These are phyloP conservation scores for Daldinia bambusicola DNA, from an alignment of 495 filamentous ascomycete genomes.

Conservation along the genomic window DNA sequence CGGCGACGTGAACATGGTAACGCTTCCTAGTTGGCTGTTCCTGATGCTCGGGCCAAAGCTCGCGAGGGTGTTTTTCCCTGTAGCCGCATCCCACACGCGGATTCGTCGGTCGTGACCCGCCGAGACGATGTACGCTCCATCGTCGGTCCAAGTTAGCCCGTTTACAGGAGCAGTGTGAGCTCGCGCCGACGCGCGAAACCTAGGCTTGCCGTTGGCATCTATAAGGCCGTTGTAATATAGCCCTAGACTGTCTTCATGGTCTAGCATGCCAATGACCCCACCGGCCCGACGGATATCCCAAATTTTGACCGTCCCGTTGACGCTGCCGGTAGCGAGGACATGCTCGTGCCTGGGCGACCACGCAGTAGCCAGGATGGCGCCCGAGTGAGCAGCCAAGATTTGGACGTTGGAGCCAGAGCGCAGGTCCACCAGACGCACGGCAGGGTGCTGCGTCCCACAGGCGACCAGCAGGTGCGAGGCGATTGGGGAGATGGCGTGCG, in stretches of 20 bases:
- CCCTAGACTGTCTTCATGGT: conserved; percentile 83
- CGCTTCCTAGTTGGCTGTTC: conserved; percentile 72
- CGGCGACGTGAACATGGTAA: conserved; percentile 71
- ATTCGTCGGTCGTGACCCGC: conserved; percentile 83
- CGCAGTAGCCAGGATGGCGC: conserved; percentile 74
- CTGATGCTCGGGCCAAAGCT: conserved; percentile 83
- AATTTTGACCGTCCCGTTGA: conserved; percentile 80
- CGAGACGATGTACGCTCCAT: conserved; percentile 77
- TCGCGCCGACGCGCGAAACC: conserved; percentile 60
- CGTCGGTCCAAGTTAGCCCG: conserved; percentile 82
- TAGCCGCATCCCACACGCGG: conserved; percentile 82
- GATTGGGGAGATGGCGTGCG: conserved; percentile 78
- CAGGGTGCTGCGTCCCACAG: conserved; percentile 81
- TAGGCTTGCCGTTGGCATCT: conserved; percentile 47
- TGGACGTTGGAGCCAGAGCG: conserved; percentile 80
- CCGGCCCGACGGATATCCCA: conserved; percentile 84
- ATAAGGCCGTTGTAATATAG: conserved; percentile 47
- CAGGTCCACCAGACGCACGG: conserved; percentile 83
- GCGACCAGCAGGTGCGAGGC: conserved; percentile 79
- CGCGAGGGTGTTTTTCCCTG: conserved; percentile 82
- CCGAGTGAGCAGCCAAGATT: conserved; percentile 70
- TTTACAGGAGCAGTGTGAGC: conserved; percentile 84
- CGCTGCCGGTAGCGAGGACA: conserved; percentile 79
- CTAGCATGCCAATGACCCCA: conserved; percentile 77
- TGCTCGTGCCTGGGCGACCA: conserved; percentile 85